These are phyloP conservation scores for Aplosporella prunicola DNA, from an alignment of 2,329 filamentous ascomycete species.

Conservation along the genomic window DNA sequence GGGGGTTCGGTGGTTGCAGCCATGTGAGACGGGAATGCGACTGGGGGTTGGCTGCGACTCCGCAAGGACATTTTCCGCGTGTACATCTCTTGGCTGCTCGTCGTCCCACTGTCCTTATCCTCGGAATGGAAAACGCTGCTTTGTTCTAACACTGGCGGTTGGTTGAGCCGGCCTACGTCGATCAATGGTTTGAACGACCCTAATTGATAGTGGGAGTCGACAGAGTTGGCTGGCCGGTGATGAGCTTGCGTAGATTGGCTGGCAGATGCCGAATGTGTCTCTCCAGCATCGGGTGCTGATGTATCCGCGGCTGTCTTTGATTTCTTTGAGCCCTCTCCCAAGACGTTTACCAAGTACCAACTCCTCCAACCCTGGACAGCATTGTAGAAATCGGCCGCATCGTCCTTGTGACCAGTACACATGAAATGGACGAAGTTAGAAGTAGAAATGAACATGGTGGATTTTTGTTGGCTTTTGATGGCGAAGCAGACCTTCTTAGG, in stretches of 20 bases:
- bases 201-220: conserved; percentile 49
- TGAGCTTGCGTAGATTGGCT: conserved; percentile 11
- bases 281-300: background rate
- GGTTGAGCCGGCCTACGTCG: conserved; percentile 50
- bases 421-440: conserved; percentile 92
- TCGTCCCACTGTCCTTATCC: conserved; percentile 19
- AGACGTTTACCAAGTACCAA: conserved; percentile 76
- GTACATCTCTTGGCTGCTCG: conserved; percentile 21
- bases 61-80: conserved; percentile 29
- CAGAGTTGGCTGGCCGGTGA: conserved; percentile 27
- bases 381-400: conserved; percentile 61
- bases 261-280: conserved; percentile 12
- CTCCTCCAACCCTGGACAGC: conserved; percentile 75
- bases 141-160: too few species aligned
- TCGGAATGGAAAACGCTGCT: background rate
- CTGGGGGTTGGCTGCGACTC: conserved; percentile 27
- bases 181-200: conserved; percentile 60
- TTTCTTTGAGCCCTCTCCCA: conserved; percentile 43
- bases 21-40: conserved; percentile 18
- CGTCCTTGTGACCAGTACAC: conserved; percentile 60
- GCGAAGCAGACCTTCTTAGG: conserved; percentile 82
- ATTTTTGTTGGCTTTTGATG: conserved; percentile 86
- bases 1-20: too few species aligned
- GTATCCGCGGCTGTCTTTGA: conserved; percentile 20
- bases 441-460: conserved; percentile 68